These are phyloP conservation scores for Grosmannia serpens DNA, from an alignment of 2,329 filamentous ascomycete species.

Conservation along the genomic window DNA sequence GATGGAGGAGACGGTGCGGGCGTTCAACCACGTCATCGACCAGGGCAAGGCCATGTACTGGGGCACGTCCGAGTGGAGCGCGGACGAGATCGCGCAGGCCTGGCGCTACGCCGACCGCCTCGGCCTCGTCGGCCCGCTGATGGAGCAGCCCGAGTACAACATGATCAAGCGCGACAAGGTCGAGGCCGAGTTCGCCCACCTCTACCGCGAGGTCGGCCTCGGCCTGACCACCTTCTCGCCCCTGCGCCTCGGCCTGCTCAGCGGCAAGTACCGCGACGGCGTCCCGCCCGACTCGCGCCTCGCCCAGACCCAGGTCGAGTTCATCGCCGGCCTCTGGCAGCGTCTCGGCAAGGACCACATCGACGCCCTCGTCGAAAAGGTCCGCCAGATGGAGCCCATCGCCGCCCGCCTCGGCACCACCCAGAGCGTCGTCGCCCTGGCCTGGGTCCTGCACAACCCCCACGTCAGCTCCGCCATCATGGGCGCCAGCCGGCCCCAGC, in stretches of 20 bases:
- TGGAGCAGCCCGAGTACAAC: slow-evolving; percentile 61
- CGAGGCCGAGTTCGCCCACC: slow-evolving; percentile 37
- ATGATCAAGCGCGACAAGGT: slow-evolving; percentile 35
- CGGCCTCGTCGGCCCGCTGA: slow-evolving; percentile 49
- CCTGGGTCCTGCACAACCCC: slow-evolving; percentile 51
- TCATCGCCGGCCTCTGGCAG: slow-evolving; percentile 40
- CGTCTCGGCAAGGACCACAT: slow-evolving; percentile 40
- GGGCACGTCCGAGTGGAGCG: slow-evolving; percentile 60
- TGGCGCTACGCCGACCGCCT: slow-evolving; percentile 48
- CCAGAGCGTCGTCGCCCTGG: slow-evolving; percentile 42
- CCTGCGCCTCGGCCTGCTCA: slow-evolving; percentile 42
- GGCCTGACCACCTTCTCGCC: slow-evolving; percentile 42
- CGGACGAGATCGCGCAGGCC: slow-evolving; percentile 54
- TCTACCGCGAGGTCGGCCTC: slow-evolving; percentile 44
- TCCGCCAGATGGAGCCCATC: slow-evolving; percentile 47
- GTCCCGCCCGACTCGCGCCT: slow-evolving; percentile 50
- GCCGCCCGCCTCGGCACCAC: slow-evolving; percentile 53
- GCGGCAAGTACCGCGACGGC: slow-evolving; percentile 52
- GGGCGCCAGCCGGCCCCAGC: slow-evolving; percentile 44
- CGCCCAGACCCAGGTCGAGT: slow-evolving; percentile 42
- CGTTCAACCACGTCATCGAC: slow-evolving; percentile 38
- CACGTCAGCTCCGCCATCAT: slow-evolving; percentile 51
- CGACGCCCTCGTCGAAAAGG: slow-evolving; percentile 38
- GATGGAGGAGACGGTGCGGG: slow-evolving; percentile 51
- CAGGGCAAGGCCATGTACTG: slow-evolving; percentile 61